Conservation (phyloP, 257 asterid species). For the Solanum etuberosum region DNA sequence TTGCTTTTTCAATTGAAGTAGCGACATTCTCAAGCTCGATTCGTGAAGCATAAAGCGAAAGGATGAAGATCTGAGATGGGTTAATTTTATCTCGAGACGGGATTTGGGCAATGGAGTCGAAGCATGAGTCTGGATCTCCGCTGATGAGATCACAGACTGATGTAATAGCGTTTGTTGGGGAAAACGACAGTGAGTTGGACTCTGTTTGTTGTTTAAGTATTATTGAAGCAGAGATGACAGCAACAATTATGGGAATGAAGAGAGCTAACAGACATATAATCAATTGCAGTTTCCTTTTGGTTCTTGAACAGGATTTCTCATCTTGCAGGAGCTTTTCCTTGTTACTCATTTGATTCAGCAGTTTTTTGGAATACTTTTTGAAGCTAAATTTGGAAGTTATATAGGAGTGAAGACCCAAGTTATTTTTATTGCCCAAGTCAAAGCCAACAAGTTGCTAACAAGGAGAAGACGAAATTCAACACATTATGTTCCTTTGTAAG, state of each 20-base stretch:
- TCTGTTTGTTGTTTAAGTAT: background rate
- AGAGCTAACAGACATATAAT: background rate
- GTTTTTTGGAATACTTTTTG: no score
- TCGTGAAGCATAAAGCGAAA: background rate
- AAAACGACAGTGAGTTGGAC: background rate
- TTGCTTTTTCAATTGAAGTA: background rate
- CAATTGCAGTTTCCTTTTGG: background rate
- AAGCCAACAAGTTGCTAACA: background rate
- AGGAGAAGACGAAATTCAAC: background rate
- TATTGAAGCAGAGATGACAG: background rate
- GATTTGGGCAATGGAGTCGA: background rate
- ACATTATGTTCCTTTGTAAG: background rate
- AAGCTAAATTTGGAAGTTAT: background rate
- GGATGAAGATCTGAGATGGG: background rate
- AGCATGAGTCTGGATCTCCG: background rate
- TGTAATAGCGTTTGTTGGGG: background rate
- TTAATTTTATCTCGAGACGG: background rate
- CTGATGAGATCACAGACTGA: background rate
- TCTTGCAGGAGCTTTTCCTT: background rate
- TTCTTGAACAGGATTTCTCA: background rate
- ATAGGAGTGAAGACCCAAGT: background rate
- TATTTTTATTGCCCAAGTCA: background rate
- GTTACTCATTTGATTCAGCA: background rate
- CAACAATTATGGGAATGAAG: background rate
- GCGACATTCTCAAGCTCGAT: background rate